These are phyloP conservation scores for Populus tomentosa DNA, from an alignment of 441 rosid species.

Conservation along the genomic window DNA sequence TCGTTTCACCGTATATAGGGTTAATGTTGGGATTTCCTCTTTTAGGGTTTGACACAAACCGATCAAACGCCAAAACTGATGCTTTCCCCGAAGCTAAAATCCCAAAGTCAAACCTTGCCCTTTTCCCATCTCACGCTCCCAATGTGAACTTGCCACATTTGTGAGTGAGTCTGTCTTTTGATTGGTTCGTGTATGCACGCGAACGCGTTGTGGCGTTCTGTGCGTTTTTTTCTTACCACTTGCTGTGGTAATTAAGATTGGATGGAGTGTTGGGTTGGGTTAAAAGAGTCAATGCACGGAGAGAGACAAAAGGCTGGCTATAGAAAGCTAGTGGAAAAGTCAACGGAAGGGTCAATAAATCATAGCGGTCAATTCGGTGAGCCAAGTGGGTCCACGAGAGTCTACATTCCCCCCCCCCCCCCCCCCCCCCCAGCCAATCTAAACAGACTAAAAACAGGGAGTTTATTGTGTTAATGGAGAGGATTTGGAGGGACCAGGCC, in stretches of 20 bases:
- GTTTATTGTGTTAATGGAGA: no score
- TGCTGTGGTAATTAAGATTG: neutral
- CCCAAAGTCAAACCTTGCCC: conserved; percentile 36
- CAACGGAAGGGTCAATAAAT: neutral
- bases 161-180: neutral
- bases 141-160: neutral
- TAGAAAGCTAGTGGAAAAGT: neutral
- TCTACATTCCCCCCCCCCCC: neutral
- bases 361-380: neutral
- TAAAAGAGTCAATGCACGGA: neutral
- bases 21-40: conserved; percentile 26
- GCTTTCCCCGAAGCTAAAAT: conserved; percentile 26
- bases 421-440: neutral
- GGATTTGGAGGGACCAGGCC: no score
- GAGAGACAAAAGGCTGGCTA: neutral
- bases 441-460: no score
- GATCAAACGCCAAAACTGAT: conserved; percentile 21
- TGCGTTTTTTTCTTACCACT: neutral
- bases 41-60: conserved; percentile 19
- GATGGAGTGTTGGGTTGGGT: neutral
- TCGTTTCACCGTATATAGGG: conserved; percentile 37
- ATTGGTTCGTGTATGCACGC: neutral
- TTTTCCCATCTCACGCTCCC: neutral
- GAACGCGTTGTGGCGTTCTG: neutral
- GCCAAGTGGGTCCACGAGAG: neutral